These are phyloP conservation scores for Alternaria sp. DNA, from an alignment of 2,329 filamentous ascomycete species.

Conservation along the genomic window DNA sequence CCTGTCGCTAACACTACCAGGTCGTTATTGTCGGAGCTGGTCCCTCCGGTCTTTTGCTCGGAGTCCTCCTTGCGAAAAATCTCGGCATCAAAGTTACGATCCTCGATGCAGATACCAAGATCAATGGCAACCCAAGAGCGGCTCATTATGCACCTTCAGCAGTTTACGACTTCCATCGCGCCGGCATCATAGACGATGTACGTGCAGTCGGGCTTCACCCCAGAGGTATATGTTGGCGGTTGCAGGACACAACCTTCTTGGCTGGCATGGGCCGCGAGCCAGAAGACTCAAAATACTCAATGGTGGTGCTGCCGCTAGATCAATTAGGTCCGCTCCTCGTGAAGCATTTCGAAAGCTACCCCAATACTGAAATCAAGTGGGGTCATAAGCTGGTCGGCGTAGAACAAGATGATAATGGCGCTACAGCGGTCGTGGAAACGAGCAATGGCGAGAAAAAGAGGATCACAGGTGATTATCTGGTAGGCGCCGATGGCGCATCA, in stretches of 20 bases:
- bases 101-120: constrained; percentile 62
- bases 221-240: constrained; percentile 56
- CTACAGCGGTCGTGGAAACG: constrained; percentile 40
- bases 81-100: constrained; percentile 61
- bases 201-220: constrained; percentile 54
- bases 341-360: constrained; percentile 38
- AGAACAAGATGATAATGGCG: constrained; percentile 41
- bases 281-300: constrained; percentile 37
- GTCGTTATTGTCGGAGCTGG: constrained; percentile 45
- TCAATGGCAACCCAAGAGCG: constrained; percentile 68
- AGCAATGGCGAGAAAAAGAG: constrained; percentile 34
- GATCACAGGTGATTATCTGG: constrained; percentile 41
- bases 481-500: constrained; percentile 48
- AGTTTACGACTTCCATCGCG: constrained; percentile 65
- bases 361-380: constrained; percentile 42
- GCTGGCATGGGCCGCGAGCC: constrained; percentile 43
- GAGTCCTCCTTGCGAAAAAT: constrained; percentile 62
- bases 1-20: constrained; percentile 24
- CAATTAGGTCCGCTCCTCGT: constrained; percentile 40
- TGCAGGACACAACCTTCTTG: constrained; percentile 45
- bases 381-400: constrained; percentile 42
- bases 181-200: constrained; percentile 65
- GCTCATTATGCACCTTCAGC: constrained; percentile 68
- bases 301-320: constrained; percentile 45
- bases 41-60: constrained; percentile 46